phyloP scores from a whole-genome alignment of 306 rosid species.

The Quercus dentata region DNA sequence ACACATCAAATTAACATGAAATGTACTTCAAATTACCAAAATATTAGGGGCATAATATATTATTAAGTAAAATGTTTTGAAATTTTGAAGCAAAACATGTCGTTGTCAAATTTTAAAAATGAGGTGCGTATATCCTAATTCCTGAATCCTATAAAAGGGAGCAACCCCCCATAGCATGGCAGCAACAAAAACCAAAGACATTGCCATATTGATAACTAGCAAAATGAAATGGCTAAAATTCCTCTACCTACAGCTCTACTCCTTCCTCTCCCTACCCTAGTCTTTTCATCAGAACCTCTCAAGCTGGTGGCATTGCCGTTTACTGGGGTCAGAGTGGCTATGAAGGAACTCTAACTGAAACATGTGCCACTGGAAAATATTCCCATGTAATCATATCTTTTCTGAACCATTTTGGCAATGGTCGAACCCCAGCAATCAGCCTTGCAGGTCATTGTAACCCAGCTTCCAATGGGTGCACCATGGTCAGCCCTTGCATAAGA shows the following conservation, averaged over 20 bases:
- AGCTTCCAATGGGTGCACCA: conserved; percentile 16
- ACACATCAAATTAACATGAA: no score
- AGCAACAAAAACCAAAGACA: neutral
- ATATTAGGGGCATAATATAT: no score
- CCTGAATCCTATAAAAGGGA: no score
- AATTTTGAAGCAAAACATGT: no score
- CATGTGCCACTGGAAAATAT: conserved; percentile 50
- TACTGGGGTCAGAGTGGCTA: conserved; percentile 54
- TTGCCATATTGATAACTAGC: neutral
- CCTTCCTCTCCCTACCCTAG: conserved; percentile 10
- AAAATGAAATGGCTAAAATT: conserved; percentile 21
- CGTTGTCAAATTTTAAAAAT: no score
- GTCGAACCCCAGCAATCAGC: conserved; percentile 39
- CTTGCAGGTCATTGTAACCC: conserved; percentile 50
- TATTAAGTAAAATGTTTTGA: no score
- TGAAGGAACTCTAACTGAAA: conserved; percentile 43
- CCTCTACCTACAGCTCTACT: conserved; percentile 3
- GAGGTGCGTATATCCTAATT: no score
- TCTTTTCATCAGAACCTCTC: conserved; percentile 3
- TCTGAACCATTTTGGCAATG: conserved; percentile 21
- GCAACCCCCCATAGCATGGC: no score
- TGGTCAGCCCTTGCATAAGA: conserved; percentile 23
- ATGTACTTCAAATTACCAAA: no score
- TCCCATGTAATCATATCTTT: conserved; percentile 43
- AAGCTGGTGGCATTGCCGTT: conserved; percentile 33